These are phyloP conservation scores for Tilletia walkeri DNA, from an alignment of 1,284 basidiomycete species.

Conservation along the genomic window DNA sequence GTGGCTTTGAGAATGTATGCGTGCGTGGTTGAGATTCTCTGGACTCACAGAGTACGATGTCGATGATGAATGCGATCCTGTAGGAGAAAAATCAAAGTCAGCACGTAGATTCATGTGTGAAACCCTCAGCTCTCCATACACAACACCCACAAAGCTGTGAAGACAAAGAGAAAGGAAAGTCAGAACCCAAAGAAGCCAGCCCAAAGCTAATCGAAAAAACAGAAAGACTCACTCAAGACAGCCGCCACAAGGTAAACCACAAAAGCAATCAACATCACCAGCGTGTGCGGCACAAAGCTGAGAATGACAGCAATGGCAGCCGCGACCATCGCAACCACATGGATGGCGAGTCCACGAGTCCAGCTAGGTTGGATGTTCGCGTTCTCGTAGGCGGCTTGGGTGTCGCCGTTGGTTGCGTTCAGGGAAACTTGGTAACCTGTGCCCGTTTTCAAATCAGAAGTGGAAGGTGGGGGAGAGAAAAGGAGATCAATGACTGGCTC, in stretches of 20 bases:
- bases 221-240: slow-evolving; percentile 12
- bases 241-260: slow-evolving; percentile 23
- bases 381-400: slow-evolving; percentile 20
- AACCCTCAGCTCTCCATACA: background rate
- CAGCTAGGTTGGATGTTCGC: slow-evolving; percentile 28
- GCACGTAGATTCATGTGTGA: background rate
- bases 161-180: background rate
- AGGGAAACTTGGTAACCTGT: slow-evolving; percentile 28
- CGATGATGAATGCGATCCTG: slow-evolving; percentile 13
- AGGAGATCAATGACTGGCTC: background rate
- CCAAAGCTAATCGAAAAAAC: no score
- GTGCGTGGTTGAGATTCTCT: background rate
- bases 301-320: slow-evolving; percentile 27
- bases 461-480: background rate
- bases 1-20: background rate
- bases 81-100: background rate
- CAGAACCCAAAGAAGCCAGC: background rate
- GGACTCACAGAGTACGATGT: slow-evolving; percentile 18
- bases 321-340: slow-evolving; percentile 32
- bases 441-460: background rate
- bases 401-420: slow-evolving; percentile 19
- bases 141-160: slow-evolving; percentile 9
- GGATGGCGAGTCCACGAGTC: slow-evolving; percentile 34
- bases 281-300: slow-evolving; percentile 27
- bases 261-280: slow-evolving; percentile 21